These are phyloP conservation scores for Salvia rosmarinus DNA, from an alignment of 257 asterid species.

Conservation along the genomic window DNA sequence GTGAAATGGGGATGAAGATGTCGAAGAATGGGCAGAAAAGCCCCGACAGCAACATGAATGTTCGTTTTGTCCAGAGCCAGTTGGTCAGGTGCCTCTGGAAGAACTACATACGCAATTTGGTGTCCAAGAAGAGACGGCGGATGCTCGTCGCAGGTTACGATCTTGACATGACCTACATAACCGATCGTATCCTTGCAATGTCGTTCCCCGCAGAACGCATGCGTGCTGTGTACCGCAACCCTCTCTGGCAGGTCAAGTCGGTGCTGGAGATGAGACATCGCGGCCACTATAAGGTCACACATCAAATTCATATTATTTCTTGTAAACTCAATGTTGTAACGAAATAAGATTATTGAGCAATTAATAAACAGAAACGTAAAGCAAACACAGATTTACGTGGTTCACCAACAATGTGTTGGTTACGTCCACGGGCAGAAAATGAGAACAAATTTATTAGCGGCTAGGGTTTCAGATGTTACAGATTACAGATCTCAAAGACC, in stretches of 20 bases:
- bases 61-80: constrained; percentile 32
- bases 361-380: too few species aligned
- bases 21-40: constrained; percentile 47
- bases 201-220: constrained; percentile 82
- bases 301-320: too few species aligned
- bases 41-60: constrained; percentile 16
- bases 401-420: too few species aligned
- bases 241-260: constrained; percentile 86
- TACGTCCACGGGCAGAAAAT: too few species aligned
- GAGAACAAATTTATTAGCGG: too few species aligned
- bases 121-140: constrained; percentile 72
- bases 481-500: too few species aligned
- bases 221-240: constrained; percentile 81
- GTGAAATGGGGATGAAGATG: constrained; percentile 64
- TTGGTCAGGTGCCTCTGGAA: constrained; percentile 50
- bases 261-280: constrained; percentile 73
- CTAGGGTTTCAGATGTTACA: too few species aligned
- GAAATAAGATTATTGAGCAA: too few species aligned
- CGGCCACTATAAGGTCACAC: constrained; percentile 74
- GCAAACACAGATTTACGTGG: too few species aligned
- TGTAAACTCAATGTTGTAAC: too few species aligned
- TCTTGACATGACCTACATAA: constrained; percentile 85
- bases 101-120: constrained; percentile 67
- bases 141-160: constrained; percentile 83
- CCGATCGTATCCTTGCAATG: constrained; percentile 71